Conservation (phyloP, 2,329 filamentous ascomycete genomes). For the Domatiomyces catenatus region DNA sequence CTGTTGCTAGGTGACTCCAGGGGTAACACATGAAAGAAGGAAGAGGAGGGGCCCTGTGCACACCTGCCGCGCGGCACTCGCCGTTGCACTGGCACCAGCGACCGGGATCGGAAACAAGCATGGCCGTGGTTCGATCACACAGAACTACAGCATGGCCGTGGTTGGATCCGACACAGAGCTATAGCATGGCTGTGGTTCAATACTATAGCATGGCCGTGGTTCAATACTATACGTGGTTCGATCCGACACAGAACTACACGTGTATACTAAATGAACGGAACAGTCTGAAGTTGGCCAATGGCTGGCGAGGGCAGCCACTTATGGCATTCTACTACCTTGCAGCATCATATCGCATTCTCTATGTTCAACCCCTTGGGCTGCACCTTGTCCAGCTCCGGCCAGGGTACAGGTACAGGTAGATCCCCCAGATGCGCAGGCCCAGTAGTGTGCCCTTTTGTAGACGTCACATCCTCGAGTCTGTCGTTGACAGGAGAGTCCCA, state of each 20-base stretch:
- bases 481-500: conserved; percentile 35
- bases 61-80: too few species aligned
- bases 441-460: neutral
- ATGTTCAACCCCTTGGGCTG: conserved; percentile 58
- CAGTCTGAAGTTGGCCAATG: too few species aligned
- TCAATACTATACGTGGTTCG: too few species aligned
- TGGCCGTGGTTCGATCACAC: neutral
- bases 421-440: neutral
- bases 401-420: conserved; percentile 34
- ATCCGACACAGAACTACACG: too few species aligned
- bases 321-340: too few species aligned
- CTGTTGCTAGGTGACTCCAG: neutral
- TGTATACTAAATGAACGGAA: too few species aligned
- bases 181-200: too few species aligned
- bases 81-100: neutral
- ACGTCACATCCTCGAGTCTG: neutral
- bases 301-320: too few species aligned
- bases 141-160: too few species aligned
- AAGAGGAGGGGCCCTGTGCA: too few species aligned
- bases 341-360: neutral
- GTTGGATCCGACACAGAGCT: too few species aligned
- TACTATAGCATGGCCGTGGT: too few species aligned
- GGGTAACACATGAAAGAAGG: neutral
- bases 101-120: neutral
- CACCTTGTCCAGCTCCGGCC: conserved; percentile 56